A percentile compares a stretch with the other conserved stretches of the same genome.
These are phyloP conservation scores for Pochonia chlamydosporia DNA, from an alignment of 2,329 filamentous ascomycete species.

Conservation along the genomic window DNA sequence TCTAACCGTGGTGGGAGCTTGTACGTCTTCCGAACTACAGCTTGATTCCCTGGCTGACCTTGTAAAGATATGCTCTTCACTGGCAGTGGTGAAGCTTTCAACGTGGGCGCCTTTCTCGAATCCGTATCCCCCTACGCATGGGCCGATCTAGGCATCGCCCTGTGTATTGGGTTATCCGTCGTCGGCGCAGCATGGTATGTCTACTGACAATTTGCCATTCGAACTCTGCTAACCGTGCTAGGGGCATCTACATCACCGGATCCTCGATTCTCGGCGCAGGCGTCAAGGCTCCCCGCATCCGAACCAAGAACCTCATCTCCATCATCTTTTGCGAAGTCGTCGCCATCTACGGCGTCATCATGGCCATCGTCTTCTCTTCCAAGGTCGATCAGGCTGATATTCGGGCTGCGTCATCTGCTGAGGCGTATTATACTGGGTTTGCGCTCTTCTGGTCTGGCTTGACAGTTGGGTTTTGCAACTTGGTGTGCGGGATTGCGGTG, in stretches of 20 bases:
- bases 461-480: slow-evolving; percentile 91
- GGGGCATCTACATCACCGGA: slow-evolving; percentile 98
- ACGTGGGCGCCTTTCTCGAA: slow-evolving; percentile 94
- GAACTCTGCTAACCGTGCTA: slow-evolving; percentile 33
- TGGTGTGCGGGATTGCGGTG: slow-evolving; percentile 93
- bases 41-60: neutral
- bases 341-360: slow-evolving; percentile 99
- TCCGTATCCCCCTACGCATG: slow-evolving; percentile 90
- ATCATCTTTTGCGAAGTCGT: slow-evolving; percentile 99
- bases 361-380: slow-evolving; percentile 96
- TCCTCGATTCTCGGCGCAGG: slow-evolving; percentile 95
- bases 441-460: slow-evolving; percentile 94
- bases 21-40: slow-evolving; percentile 44
- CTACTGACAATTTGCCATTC: too few species aligned
- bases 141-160: slow-evolving; percentile 82
- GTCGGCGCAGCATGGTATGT: slow-evolving; percentile 92
- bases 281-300: slow-evolving; percentile 93
- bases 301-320: slow-evolving; percentile 98
- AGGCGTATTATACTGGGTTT: slow-evolving; percentile 90
- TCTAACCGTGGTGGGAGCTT: slow-evolving; percentile 68
- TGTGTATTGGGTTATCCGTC: slow-evolving; percentile 94
- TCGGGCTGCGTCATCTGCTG: slow-evolving; percentile 63
- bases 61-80: slow-evolving; percentile 93
- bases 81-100: slow-evolving; percentile 91
- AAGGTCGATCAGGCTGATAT: slow-evolving; percentile 66